Base-by-base conservation (phyloP, 768 basidiomycete genomes). In the Bullera alba region DNA sequence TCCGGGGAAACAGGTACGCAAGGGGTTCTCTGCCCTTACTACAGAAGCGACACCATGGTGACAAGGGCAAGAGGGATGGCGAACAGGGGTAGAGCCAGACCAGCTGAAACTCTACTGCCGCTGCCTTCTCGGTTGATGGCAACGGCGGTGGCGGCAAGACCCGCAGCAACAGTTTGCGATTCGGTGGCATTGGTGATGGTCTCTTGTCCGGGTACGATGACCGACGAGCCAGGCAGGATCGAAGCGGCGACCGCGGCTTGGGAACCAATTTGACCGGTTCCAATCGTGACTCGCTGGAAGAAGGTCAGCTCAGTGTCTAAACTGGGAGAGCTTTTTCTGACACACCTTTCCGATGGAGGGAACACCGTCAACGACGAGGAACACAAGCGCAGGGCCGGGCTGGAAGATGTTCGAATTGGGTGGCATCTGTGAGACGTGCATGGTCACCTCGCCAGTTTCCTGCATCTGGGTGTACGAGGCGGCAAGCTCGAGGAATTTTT, bases 381-480 rank as follows among this genome's bases (percentile, higher is more conserved):
- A 69, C 46, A 69, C 58, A 54, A 63, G 53, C 3, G 61, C 67
- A n/a, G 67, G 67, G 17, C 67, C 67, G 34, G 67, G 67, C 27
- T 85, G 83, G 76, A 95, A 79, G 63, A 96, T 64, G 42, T 67
- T 69, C 4, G 69, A 36, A 70, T 87, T 85, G 12, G 92, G 76
- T 0, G 87, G 88, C 19, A 81, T 78, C 67, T 92, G 92, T 1
- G 85, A 75, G 46, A 87, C 85, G 72, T 92, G 83, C 3, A 95
- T 74, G 15, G 79, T 80, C 57, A 87, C 83, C 12, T 83, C 80
- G n/a, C 87, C 85, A n/a, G 57, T 56, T 51, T 89, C 82, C 4
- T 62, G 65, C 66, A 86, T 80, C 50, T 87, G 84, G 0, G 82
- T 86, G 75, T 83, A 93, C 0, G 89, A 86, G 63, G 80, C 85